Base-by-base conservation (phyloP, 2,329 filamentous ascomycete species). In the Diplodia scrobiculata region DNA sequence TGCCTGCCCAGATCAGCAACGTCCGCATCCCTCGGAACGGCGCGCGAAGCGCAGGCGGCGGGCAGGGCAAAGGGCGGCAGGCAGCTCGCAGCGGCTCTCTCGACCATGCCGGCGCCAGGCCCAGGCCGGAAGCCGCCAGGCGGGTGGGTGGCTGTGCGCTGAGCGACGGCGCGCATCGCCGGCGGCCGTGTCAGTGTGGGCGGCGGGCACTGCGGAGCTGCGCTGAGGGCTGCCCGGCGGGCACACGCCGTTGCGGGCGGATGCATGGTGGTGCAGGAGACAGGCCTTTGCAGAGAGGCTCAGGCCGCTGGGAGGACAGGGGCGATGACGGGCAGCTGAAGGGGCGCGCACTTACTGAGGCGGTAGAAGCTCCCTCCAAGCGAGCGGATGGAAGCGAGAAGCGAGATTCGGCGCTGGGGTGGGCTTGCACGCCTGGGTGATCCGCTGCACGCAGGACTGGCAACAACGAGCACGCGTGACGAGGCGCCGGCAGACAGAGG, bases 321-420 rank as follows among this genome's bases (percentile, higher is more conserved):
- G 58, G 58, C 27, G 58, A 62, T 62, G 58, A 62, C 58, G 58
- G 63, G 63, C 51, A 64, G 62, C 60, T 47, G 60, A 48, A 29
- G 62, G 60, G 41, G 41, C 41, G 41, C 58, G 45, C 32, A 62
- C 58, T 62, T 41, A 63, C 59, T 32, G 47, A 51, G 50, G 59
- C 47, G 47, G 47, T 51, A 50, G 59, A 38, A 45, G 59, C 51
- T 38, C 36, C 53, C 19, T 45, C 41, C 41, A 53, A 38, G 47
- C 60, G 36, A 63, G 62, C 48, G 62, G 36, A 34, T n/a, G 21
- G 27, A 48, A 50, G 41, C 58, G 58, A 62, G 38, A 48, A 21
- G 48, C 41, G 48, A 51, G 48, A 51, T 51, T 51, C 48, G 27
- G 25, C 32, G 52, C 29, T 34, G 41, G 41, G 41, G 41, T 45